A percentile compares a stretch with the other conserved stretches of the same genome.
phyloP scores from a whole-genome alignment of 441 rosid species.

The Gossypium gossypioides region DNA sequence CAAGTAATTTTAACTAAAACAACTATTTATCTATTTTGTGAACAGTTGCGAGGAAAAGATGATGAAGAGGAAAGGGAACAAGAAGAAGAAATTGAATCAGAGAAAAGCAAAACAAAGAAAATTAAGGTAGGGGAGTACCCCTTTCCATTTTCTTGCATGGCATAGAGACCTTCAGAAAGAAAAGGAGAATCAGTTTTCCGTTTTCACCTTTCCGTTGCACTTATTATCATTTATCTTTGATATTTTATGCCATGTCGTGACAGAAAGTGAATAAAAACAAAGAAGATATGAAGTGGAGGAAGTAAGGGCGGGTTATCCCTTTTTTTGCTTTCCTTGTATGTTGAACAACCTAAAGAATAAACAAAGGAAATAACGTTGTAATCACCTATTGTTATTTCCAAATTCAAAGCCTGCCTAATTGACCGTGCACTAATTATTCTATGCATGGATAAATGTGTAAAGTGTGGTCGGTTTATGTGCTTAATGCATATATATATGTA shows the following conservation, averaged over 20 bases:
- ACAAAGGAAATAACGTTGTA: neutral
- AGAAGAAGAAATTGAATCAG: slow-evolving; percentile 18
- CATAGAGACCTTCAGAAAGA: neutral
- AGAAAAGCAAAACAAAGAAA: slow-evolving; percentile 33
- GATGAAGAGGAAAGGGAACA: neutral
- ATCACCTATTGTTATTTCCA: neutral
- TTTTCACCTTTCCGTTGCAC: neutral
- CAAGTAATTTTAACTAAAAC: neutral
- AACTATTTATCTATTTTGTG: neutral
- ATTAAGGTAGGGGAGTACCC: slow-evolving; percentile 31
- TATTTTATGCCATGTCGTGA: neutral
- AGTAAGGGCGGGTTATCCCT: neutral
- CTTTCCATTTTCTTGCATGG: neutral
- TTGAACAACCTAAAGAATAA: neutral
- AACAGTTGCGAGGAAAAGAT: slow-evolving; percentile 24
- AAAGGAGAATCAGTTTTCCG: neutral
- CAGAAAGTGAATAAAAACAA: neutral
- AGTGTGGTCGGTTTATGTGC: neutral
- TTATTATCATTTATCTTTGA: neutral
- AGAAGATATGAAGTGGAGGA: neutral
- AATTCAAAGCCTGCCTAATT: neutral
- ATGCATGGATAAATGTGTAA: neutral
- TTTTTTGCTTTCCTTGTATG: neutral
- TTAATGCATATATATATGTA: neutral
- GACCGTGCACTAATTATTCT: neutral